Percentiles rank a stretch among this genome's conserved stretches.
These are phyloP conservation scores for Talaromyces liani DNA, from an alignment of 495 filamentous ascomycete genomes.

Conservation along the genomic window DNA sequence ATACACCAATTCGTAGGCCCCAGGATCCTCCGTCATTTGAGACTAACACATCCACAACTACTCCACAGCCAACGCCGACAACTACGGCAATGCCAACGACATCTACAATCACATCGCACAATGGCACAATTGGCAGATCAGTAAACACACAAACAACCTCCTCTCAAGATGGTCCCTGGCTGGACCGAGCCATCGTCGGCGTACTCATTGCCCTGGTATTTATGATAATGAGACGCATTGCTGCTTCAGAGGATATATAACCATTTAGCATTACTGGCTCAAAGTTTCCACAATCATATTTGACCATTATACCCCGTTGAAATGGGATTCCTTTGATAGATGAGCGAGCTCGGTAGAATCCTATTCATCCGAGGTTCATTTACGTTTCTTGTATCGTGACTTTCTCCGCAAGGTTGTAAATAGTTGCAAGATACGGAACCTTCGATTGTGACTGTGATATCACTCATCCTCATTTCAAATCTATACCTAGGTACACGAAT, in stretches of 20 bases:
- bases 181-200: constrained; percentile 50
- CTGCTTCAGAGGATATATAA: constrained; percentile 4
- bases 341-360: background rate
- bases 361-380: background rate
- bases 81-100: constrained; percentile 11
- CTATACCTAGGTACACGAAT: background rate
- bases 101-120: background rate
- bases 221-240: constrained; percentile 35
- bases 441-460: background rate
- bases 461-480: background rate
- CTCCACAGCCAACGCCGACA: background rate
- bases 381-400: background rate
- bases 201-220: constrained; percentile 40
- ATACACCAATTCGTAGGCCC: background rate
- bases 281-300: background rate
- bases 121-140: background rate
- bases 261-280: background rate
- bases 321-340: background rate
- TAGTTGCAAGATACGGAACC: background rate
- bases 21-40: background rate
- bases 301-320: background rate
- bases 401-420: background rate
- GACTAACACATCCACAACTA: constrained; percentile 4
- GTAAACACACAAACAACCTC: constrained; percentile 3
- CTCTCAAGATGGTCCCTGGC: constrained; percentile 37